phyloP scores from a whole-genome alignment of 176 grass and related monocot species.

The Dendrocalamus sinicus region DNA sequence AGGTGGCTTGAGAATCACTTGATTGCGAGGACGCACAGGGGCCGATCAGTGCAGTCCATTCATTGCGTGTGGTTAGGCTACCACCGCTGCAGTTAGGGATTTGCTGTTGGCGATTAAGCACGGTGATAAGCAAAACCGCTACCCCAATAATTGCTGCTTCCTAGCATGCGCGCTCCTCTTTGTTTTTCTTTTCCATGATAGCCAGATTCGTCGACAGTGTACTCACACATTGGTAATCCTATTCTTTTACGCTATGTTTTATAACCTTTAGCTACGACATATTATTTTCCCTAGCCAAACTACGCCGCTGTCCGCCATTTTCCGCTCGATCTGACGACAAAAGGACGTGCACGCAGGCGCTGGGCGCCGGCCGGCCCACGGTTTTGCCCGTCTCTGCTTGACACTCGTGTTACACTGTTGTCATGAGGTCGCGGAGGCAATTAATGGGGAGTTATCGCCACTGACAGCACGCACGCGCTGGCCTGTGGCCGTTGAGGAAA shows the following conservation, averaged over 20 bases:
- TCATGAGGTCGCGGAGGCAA: background rate
- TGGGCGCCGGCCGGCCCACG: slow-evolving; percentile 9
- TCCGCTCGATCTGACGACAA: background rate
- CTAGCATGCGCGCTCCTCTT: background rate
- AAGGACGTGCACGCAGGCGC: background rate
- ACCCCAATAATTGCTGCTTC: too few relatives aligned
- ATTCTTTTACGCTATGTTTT: too few relatives aligned
- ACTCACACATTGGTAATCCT: too few relatives aligned
- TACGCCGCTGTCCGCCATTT: background rate
- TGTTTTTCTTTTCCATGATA: too few relatives aligned
- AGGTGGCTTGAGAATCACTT: too few relatives aligned
- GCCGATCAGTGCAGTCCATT: background rate
- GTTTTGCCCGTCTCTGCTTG: background rate
- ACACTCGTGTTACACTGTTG: slow-evolving; percentile 14
- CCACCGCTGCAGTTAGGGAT: background rate
- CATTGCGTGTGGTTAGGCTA: background rate
- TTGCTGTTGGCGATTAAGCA: background rate
- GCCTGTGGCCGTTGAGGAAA: background rate
- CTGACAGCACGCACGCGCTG: slow-evolving; percentile 41
- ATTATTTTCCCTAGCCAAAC: too few relatives aligned
- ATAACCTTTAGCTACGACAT: too few relatives aligned
- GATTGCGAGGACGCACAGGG: background rate
- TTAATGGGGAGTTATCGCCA: slow-evolving; percentile 42
- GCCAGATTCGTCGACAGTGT: too few relatives aligned
- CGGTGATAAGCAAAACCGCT: background rate